A percentile compares a stretch with the other conserved stretches of the same genome.
Conservation (phyloP, 495 filamentous ascomycete species). For the Aspergillus indologenus region DNA sequence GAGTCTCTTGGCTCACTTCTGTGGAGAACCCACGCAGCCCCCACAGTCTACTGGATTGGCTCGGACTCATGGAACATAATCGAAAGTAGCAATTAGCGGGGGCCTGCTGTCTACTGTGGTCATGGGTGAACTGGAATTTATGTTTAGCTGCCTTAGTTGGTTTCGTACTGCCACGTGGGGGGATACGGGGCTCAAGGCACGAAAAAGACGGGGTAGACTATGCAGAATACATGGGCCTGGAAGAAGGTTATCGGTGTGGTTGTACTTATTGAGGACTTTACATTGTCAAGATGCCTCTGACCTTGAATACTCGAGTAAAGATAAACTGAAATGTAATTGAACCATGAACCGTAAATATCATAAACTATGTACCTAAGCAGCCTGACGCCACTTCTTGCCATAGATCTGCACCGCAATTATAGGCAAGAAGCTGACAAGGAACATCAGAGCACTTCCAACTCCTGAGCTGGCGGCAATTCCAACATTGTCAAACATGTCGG, state of each 20-base stretch:
- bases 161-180: no score
- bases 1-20: background rate
- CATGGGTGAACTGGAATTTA: no score
- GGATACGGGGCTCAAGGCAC: no score
- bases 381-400: background rate
- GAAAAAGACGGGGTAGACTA: no score
- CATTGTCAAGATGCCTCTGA: no score
- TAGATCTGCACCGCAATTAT: conserved; percentile 35
- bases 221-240: no score
- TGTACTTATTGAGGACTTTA: no score
- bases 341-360: background rate
- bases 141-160: no score
- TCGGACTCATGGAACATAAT: background rate
- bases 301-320: no score
- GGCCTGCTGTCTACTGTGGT: no score
- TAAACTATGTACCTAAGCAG: background rate
- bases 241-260: no score
- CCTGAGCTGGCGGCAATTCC: conserved; percentile 42
- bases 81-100: no score
- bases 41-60: background rate
- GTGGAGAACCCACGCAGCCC: background rate
- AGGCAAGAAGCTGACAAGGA: conserved; percentile 46
- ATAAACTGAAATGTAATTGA: background rate
- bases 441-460: conserved; percentile 39
- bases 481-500: conserved; percentile 47